phyloP scores from a whole-genome alignment of 257 asterid species.

The Euphrasia confusa region DNA sequence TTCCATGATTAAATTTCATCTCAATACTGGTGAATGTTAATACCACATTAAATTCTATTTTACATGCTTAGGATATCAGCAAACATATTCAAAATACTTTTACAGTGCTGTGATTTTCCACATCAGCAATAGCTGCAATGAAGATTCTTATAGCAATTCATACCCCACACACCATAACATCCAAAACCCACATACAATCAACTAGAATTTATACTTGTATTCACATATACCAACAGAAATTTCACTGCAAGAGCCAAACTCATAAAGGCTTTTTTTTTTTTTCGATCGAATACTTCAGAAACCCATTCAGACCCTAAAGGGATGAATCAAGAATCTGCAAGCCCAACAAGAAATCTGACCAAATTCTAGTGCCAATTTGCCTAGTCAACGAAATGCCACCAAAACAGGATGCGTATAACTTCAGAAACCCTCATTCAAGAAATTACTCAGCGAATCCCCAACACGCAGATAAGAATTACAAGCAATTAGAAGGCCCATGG shows the following conservation, averaged over 20 bases:
- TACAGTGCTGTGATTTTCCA: conserved; percentile 5
- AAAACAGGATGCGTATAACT: conserved; percentile 24
- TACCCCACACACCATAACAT: conserved; percentile 9
- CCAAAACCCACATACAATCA: conserved; percentile 6
- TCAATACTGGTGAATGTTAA: background rate
- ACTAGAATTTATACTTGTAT: conserved; percentile 3
- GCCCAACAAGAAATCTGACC: conserved; percentile 6
- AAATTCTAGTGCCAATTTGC: conserved; percentile 18
- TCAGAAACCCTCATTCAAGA: conserved; percentile 29
- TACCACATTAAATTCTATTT: background rate
- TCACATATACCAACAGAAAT: background rate
- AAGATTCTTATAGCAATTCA: background rate
- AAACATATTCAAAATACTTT: conserved; percentile 18
- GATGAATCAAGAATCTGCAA: background rate
- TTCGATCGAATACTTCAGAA: conserved; percentile 1
- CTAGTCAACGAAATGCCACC: conserved; percentile 11
- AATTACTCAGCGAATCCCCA: conserved; percentile 19
- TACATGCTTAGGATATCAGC: conserved; percentile 17
- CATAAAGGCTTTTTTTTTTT: background rate
- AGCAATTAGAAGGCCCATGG: background rate
- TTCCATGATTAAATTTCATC: background rate
- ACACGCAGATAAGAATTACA: conserved; percentile 10
- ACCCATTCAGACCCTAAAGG: conserved; percentile 13
- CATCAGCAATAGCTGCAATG: background rate
- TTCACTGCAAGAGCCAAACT: conserved; percentile 1